phyloP scores from a whole-genome alignment of 2,329 filamentous ascomycete species.

The Fusarium lateritium region DNA sequence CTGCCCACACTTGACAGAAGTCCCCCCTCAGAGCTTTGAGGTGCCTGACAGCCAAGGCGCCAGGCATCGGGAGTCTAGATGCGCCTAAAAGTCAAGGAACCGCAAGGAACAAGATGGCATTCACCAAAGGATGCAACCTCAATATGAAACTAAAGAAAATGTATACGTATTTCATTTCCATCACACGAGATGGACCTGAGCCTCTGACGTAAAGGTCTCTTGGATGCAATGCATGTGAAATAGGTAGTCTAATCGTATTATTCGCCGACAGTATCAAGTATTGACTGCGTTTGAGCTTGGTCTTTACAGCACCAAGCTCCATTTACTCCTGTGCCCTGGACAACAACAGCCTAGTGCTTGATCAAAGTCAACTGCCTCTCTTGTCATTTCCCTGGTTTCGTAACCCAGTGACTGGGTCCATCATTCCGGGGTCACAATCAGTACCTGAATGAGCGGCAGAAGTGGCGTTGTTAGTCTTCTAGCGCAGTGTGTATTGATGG shows the following conservation, averaged over 20 bases:
- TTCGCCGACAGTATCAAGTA: not conserved
- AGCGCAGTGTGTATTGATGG: not conserved
- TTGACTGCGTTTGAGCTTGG: not conserved
- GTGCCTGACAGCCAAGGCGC: conserved; percentile 24
- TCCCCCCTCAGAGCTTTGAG: conserved; percentile 5
- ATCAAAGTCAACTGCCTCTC: conserved; percentile 30
- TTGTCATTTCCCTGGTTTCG: conserved; percentile 22
- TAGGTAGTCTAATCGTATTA: not conserved
- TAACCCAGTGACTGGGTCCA: conserved; percentile 24
- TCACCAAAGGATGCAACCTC: conserved; percentile 14
- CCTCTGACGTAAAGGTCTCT: not conserved
- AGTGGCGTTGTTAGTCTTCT: conserved; percentile 31
- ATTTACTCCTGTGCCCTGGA: not conserved
- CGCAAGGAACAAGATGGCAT: conserved; percentile 9
- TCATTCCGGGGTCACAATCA: conserved; percentile 17
- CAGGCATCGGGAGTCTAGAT: conserved; percentile 30
- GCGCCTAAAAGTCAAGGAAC: conserved; percentile 21
- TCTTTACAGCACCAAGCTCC: not conserved
- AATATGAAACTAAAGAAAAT: conserved; percentile 12
- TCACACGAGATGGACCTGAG: conserved; percentile 7
- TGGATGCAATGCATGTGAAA: not conserved
- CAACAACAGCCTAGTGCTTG: not conserved
- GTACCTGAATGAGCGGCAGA: conserved; percentile 35
- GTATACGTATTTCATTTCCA: conserved; percentile 11
- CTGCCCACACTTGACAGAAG: conserved; percentile 20